Evolutionary conservation across 345 rosid species (phyloP).

Genomic region (Citrus cavaleriei): DNA sequence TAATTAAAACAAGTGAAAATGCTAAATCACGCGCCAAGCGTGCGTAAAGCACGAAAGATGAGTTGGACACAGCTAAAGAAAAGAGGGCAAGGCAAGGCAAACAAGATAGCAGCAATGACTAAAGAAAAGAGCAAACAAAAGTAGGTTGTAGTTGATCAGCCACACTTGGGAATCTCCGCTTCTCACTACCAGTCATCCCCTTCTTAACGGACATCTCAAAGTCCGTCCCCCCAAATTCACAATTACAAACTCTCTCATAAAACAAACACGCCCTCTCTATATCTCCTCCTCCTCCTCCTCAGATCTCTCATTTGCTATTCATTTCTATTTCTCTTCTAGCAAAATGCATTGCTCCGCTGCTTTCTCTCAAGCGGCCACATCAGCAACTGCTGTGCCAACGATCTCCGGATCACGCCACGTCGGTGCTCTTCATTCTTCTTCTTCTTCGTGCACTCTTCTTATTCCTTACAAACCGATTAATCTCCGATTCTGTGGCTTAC

Average conservation of each 20-base stretch:
- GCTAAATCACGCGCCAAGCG: no score
- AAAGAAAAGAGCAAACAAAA: not conserved
- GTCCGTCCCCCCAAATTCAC: constrained; percentile 9
- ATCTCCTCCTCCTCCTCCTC: constrained; percentile 7
- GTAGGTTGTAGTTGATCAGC: constrained; percentile 46
- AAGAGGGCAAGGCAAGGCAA: no score
- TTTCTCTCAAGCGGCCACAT: constrained; percentile 31
- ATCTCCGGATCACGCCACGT: constrained; percentile 9
- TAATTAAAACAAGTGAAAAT: no score
- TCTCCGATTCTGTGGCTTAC: constrained; percentile 81
- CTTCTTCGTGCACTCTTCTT: constrained; percentile 16
- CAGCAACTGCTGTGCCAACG: not conserved
- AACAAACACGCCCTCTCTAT: not conserved
- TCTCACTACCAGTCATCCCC: constrained; percentile 4
- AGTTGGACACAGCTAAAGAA: no score
- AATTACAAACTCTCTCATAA: not conserved
- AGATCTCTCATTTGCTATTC: not conserved
- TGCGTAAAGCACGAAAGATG: no score
- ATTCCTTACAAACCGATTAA: constrained; percentile 37
- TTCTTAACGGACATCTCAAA: constrained; percentile 40
- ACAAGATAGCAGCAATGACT: no score
- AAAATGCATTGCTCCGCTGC: constrained; percentile 63
- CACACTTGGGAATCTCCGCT: constrained; percentile 61
- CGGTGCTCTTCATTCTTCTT: constrained; percentile 19
- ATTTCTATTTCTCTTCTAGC: not conserved